Base-by-base conservation (phyloP, 2,329 filamentous ascomycete species). In the Beauveria sp. region DNA sequence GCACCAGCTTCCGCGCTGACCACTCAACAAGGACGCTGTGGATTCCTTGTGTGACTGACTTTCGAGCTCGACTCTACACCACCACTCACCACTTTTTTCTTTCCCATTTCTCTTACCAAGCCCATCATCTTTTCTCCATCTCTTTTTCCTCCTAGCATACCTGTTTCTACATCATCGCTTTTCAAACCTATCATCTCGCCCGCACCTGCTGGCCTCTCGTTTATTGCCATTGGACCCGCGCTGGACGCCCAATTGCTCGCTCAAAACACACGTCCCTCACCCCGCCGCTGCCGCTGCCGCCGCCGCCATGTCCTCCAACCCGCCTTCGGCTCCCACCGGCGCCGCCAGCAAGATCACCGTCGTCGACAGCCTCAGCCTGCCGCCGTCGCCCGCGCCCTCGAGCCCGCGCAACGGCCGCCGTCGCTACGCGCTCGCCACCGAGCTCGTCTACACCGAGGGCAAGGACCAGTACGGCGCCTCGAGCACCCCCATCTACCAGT, bases 391-490 rank as follows among this genome's bases (percentile, higher is more conserved):
- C 2, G 91, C 95, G 26, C 92, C 93, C 2, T 98, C 93, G 18
- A 96, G 89, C 71, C 95, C 95, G 26, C 85, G 88, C 71, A 89
- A 87, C 71, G 92, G 91, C 65, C 86, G 89, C 67, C 78, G 81
- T 50, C 90, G 91, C 67, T 99, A 98, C 77, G 92, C 93, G 51
- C 85, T 99, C 64, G 93, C 93, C 62, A 99, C 95, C 5, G 95
- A 99, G 77, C 81, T 99, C 65, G 95, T 99, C 63, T 98, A 93
- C 75, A 98, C 93, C 57, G 95, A 99, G 69, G 87, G 89, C 73
- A 95, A 88, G 76, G 95, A 99, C 75, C 95, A 99, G 79, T 97
- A 98, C 80, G 96, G 96, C 71, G 86, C 95, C 62, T 96, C 91
- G 68, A 98, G 93, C 75, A 88, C 96, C 69, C 95, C 95, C 59